Evolutionary conservation across 192 early-diverging fungal genomes (phyloP).

Genomic region (Chytriomyces sp.): DNA sequence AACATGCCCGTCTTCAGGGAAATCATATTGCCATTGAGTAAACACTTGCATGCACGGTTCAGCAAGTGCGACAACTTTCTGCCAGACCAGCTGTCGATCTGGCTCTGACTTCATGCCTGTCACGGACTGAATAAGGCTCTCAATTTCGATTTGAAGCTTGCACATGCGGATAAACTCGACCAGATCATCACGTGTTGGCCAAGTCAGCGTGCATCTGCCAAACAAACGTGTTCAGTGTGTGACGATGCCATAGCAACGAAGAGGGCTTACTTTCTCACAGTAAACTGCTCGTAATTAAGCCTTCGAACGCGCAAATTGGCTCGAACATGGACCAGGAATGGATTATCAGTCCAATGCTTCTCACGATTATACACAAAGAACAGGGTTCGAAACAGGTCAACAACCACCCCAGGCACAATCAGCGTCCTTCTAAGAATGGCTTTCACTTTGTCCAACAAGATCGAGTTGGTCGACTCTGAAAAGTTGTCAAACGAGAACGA

Average conservation of each 20-base stretch:
- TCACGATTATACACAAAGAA: slow-evolving; percentile 44
- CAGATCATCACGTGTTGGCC: slow-evolving; percentile 43
- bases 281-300: background rate
- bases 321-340: slow-evolving; percentile 48
- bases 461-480: background rate
- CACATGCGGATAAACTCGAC: slow-evolving; percentile 35
- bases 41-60: slow-evolving; percentile 15
- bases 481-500: background rate
- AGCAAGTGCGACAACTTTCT: background rate
- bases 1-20: slow-evolving; percentile 35
- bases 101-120: background rate
- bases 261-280: slow-evolving; percentile 31
- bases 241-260: too few relatives aligned
- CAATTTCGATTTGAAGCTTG: slow-evolving; percentile 4
- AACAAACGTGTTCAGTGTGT: too few relatives aligned
- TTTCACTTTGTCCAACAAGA: slow-evolving; percentile 2
- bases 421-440: slow-evolving; percentile 17
- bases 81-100: slow-evolving; percentile 9
- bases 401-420: slow-evolving; percentile 14
- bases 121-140: background rate
- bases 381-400: slow-evolving; percentile 38
- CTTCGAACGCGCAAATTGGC: slow-evolving; percentile 39
- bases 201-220: slow-evolving; percentile 29
- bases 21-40: background rate
- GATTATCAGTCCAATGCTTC: slow-evolving; percentile 39